phyloP scores from a whole-genome alignment of 148 eudicot species.

The Gaultheria prostrata region DNA sequence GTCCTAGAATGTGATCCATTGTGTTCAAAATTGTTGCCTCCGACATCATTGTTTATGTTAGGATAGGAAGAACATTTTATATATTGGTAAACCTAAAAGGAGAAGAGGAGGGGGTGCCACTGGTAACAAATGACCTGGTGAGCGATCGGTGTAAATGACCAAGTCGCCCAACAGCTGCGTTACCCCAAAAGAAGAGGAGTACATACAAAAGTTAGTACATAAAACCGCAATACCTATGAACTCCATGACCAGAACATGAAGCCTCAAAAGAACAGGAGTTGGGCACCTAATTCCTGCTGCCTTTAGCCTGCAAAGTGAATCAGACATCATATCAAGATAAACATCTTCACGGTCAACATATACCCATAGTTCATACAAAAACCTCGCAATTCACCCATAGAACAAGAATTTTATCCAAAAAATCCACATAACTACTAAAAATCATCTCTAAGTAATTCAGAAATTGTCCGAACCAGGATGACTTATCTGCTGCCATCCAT shows the following conservation, averaged over 20 bases:
- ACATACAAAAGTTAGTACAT: not conserved
- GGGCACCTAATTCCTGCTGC: conserved; percentile 97
- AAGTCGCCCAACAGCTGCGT: not conserved
- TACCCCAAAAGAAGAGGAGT: not conserved
- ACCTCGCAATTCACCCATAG: not conserved
- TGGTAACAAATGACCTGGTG: not conserved
- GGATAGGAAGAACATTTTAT: not conserved
- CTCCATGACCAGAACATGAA: conserved; percentile 97
- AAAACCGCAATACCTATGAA: conserved; percentile 62
- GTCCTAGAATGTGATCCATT: not conserved
- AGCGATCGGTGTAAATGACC: not conserved
- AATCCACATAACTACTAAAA: not conserved
- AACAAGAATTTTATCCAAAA: not conserved
- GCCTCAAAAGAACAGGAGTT: conserved; percentile 65
- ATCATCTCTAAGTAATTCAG: not conserved
- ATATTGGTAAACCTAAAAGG: not conserved
- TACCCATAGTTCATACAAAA: not conserved
- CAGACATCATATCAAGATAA: not conserved
- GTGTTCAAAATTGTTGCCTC: not conserved
- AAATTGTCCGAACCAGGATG: not conserved
- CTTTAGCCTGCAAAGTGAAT: conserved; percentile 58
- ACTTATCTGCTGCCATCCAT: not conserved
- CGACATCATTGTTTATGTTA: not conserved
- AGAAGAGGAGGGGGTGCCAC: not conserved
- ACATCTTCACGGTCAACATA: not conserved